These are phyloP conservation scores for Apiospora rasikravindrae DNA, from an alignment of 2,329 filamentous ascomycete genomes.

Conservation along the genomic window DNA sequence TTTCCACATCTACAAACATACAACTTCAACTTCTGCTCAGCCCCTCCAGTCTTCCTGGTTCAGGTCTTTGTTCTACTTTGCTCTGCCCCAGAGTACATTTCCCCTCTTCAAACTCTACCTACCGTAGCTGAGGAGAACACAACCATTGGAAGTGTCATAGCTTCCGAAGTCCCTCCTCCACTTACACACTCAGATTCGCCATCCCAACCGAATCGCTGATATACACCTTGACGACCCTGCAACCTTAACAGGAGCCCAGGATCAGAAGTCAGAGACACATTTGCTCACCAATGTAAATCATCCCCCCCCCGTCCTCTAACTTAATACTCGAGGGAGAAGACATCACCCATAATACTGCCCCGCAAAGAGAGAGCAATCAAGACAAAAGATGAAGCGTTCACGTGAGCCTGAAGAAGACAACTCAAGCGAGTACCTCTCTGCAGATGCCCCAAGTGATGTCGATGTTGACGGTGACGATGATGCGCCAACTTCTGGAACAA, in stretches of 20 bases:
- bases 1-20: neutral
- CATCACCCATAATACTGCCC: neutral
- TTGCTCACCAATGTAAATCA: conserved; percentile 16
- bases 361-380: neutral
- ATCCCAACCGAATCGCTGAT: conserved; percentile 9
- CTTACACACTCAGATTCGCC: neutral
- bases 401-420: conserved; percentile 61
- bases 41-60: neutral
- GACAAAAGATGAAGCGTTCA: conserved; percentile 64
- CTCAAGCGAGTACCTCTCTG: conserved; percentile 35
- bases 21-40: neutral
- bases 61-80: neutral
- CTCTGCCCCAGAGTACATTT: neutral
- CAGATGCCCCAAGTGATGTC: conserved; percentile 23
- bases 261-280: conserved; percentile 8
- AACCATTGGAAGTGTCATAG: conserved; percentile 8
- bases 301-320: conserved; percentile 6
- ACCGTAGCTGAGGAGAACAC: neutral
- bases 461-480: neutral
- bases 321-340: neutral
- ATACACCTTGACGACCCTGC: conserved; percentile 9
- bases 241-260: neutral
- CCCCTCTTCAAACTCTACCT: conserved; percentile 15
- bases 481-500: conserved; percentile 24
- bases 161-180: neutral